Conservation (phyloP, 1,139 yeast genomes). For the Saccharomyces hybrid region DNA sequence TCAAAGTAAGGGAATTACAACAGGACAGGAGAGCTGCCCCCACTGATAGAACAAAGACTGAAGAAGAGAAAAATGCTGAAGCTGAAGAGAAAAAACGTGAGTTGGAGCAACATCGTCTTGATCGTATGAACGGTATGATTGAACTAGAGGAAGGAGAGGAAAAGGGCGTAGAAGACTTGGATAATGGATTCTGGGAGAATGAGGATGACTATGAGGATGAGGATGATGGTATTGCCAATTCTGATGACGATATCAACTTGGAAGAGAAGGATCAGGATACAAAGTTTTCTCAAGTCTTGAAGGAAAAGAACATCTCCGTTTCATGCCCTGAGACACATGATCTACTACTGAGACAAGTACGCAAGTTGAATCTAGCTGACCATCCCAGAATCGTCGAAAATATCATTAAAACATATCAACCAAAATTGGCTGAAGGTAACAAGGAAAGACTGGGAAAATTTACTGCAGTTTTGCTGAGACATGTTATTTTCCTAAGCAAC, state of each 20-base stretch:
- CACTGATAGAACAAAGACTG: conserved; percentile 89
- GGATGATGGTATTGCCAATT: conserved; percentile 24
- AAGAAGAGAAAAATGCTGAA: conserved; percentile 71
- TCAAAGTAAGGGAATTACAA: conserved; percentile 67
- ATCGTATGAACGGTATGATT: conserved; percentile 75
- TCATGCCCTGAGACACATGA: conserved; percentile 54
- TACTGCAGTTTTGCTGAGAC: conserved; percentile 57
- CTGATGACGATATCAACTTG: conserved; percentile 30
- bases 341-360: conserved; percentile 41
- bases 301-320: conserved; percentile 11
- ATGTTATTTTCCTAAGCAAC: conserved; percentile 47
- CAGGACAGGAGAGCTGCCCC: conserved; percentile 88
- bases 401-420: conserved; percentile 59
- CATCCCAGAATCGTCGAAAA: conserved; percentile 46
- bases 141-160: conserved; percentile 41
- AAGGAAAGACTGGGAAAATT: conserved; percentile 65
- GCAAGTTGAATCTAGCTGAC: conserved; percentile 37
- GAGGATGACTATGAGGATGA: conserved; percentile 44
- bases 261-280: conserved; percentile 10
- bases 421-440: conserved; percentile 74
- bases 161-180: conserved; percentile 66
- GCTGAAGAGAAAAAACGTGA: conserved; percentile 57
- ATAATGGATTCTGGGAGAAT: conserved; percentile 42
- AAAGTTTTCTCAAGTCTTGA: not conserved
- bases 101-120: conserved; percentile 67